These are phyloP conservation scores for Globisporangium barbulae DNA, from an alignment of 352 stramenopile species.

Conservation along the genomic window DNA sequence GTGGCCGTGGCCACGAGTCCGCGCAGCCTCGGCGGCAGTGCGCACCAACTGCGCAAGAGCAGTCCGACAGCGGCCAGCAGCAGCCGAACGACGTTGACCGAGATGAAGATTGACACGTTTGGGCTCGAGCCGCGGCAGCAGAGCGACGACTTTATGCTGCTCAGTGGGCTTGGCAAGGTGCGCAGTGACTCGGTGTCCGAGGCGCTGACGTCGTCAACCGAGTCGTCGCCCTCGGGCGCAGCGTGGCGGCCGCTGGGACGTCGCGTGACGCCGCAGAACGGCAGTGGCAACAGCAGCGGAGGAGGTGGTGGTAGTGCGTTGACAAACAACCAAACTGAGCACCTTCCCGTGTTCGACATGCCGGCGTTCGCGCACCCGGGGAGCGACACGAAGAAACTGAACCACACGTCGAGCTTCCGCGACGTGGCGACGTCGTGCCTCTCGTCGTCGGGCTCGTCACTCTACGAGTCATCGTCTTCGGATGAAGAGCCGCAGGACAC, in stretches of 20 bases:
- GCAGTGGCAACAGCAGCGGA: background rate
- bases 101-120: constrained; percentile 19
- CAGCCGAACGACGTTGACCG: background rate
- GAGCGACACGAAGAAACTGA: constrained; percentile 28
- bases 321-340: constrained; percentile 24
- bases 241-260: constrained; percentile 53
- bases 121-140: constrained; percentile 7
- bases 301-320: background rate
- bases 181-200: constrained; percentile 46
- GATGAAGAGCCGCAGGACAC: constrained; percentile 35
- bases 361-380: constrained; percentile 19
- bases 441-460: constrained; percentile 51
- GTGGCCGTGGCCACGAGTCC: constrained; percentile 19
- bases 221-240: constrained; percentile 26
- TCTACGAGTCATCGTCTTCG: constrained; percentile 48
- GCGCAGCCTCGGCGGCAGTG: background rate
- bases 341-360: constrained; percentile 11
- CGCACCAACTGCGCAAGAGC: background rate
- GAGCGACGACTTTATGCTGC: constrained; percentile 15
- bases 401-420: constrained; percentile 38
- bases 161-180: constrained; percentile 20
- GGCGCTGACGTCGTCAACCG: constrained; percentile 30
- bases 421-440: constrained; percentile 41
- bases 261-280: constrained; percentile 26
- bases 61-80: background rate